Evolutionary conservation across 768 basidiomycete species (phyloP).

Genomic region (Hemileccinum rubropunctum): DNA sequence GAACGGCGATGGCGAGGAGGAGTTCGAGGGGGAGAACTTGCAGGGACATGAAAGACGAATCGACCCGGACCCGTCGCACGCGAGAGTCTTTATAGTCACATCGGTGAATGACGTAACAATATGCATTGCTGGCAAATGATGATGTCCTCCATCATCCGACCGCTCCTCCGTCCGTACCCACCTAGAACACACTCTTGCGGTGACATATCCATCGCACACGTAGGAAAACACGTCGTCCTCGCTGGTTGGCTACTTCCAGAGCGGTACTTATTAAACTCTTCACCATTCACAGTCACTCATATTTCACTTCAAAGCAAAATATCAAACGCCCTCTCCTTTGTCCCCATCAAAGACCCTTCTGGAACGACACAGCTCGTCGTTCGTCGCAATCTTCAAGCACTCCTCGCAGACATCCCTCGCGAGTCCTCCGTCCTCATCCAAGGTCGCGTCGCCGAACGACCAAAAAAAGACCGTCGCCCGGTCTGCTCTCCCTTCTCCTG

Average conservation of each 20-base stretch:
- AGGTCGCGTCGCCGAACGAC: slow-evolving; percentile 68
- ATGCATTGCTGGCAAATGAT: not conserved
- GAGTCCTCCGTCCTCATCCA: slow-evolving; percentile 78
- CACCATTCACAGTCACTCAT: no score
- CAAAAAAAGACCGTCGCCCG: slow-evolving; percentile 56
- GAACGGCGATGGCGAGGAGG: slow-evolving; percentile 48
- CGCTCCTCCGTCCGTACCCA: slow-evolving; percentile 49
- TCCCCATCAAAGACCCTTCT: slow-evolving; percentile 76
- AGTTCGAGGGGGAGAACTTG: slow-evolving; percentile 57
- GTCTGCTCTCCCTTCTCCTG: slow-evolving; percentile 38
- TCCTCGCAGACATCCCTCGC: slow-evolving; percentile 62
- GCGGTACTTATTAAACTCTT: no score
- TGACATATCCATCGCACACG: slow-evolving; percentile 49
- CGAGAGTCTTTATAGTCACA: no score
- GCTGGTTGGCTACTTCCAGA: slow-evolving; percentile 82
- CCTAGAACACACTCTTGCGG: slow-evolving; percentile 63
- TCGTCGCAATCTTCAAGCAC: slow-evolving; percentile 40
- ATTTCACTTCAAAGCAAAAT: slow-evolving; percentile 60
- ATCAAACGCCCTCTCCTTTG: slow-evolving; percentile 73
- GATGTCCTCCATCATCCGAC: not conserved
- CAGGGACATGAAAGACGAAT: not conserved
- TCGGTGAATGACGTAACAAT: slow-evolving; percentile 23
- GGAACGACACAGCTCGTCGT: slow-evolving; percentile 80
- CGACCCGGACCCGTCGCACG: no score
- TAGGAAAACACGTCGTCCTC: slow-evolving; percentile 61